phyloP scores from a whole-genome alignment of 345 rosid genomes.

The Euphorbia tirucalli region DNA sequence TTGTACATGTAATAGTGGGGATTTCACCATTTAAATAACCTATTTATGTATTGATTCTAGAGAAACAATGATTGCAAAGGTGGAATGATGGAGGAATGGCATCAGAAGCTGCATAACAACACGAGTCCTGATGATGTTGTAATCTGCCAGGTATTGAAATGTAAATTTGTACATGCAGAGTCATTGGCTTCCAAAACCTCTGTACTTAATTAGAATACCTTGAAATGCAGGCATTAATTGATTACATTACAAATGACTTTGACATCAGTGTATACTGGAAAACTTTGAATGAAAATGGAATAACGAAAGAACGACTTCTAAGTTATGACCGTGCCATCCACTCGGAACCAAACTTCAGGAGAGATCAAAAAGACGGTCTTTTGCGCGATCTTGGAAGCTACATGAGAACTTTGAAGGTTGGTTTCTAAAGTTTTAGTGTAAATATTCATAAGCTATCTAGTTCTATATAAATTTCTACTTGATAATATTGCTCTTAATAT shows the following conservation, averaged over 20 bases:
- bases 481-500: slow-evolving; percentile 2
- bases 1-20: slow-evolving; percentile 5
- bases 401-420: slow-evolving; percentile 94
- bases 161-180: slow-evolving; percentile 18
- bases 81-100: slow-evolving; percentile 99
- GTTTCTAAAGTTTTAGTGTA: slow-evolving; percentile 24
- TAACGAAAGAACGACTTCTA: slow-evolving; percentile 84
- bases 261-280: slow-evolving; percentile 91
- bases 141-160: slow-evolving; percentile 81
- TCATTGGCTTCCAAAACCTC: not conserved
- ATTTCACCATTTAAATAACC: slow-evolving; percentile 2
- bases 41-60: slow-evolving; percentile 38
- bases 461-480: not conserved
- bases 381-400: slow-evolving; percentile 89
- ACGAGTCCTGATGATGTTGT: slow-evolving; percentile 98
- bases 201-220: slow-evolving; percentile 13
- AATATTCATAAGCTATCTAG: slow-evolving; percentile 7
- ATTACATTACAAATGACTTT: slow-evolving; percentile 66
- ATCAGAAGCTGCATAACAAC: slow-evolving; percentile 97
- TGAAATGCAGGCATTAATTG: slow-evolving; percentile 79
- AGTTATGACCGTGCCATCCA: slow-evolving; percentile 97
- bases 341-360: slow-evolving; percentile 75
- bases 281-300: slow-evolving; percentile 91
- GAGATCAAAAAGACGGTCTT: slow-evolving; percentile 82
- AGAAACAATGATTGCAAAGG: slow-evolving; percentile 95